Evolutionary conservation across 2,329 filamentous ascomycete species (phyloP).

Genomic region (Dactylellina drechsleri): DNA sequence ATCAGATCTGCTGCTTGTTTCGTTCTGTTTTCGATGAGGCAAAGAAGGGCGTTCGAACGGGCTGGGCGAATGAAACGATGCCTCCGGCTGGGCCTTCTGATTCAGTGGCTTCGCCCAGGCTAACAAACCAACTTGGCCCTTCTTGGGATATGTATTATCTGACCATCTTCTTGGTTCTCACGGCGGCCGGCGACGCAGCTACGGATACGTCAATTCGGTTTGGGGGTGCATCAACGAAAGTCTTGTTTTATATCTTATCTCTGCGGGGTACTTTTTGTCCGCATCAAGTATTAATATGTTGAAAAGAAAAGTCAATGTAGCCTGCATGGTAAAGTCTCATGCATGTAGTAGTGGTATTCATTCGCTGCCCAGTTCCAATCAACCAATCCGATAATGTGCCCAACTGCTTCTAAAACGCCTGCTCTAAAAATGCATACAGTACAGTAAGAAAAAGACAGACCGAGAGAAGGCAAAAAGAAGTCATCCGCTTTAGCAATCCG

Average conservation of each 20-base stretch:
- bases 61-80: too few species aligned
- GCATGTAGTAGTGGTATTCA: too few species aligned
- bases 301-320: too few species aligned
- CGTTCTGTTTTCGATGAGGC: background rate
- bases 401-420: conserved; percentile 14
- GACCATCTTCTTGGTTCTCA: background rate
- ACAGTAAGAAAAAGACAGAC: background rate
- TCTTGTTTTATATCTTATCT: conserved; percentile 2
- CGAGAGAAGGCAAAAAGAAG: background rate
- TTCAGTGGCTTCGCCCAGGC: background rate
- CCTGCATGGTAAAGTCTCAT: too few species aligned
- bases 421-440: conserved; percentile 21
- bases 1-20: too few species aligned
- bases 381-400: too few species aligned
- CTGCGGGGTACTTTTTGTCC: conserved; percentile 1
- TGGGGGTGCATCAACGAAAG: background rate
- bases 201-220: background rate
- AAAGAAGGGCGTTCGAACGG: background rate
- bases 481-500: background rate
- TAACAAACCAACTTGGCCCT: background rate
- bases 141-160: background rate
- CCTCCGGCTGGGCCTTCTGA: conserved; percentile 29
- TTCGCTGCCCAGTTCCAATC: too few species aligned
- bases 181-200: background rate
- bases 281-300: too few species aligned